phyloP scores from a whole-genome alignment of 2,329 filamentous ascomycete species.

The Curvularia verruculosa region DNA sequence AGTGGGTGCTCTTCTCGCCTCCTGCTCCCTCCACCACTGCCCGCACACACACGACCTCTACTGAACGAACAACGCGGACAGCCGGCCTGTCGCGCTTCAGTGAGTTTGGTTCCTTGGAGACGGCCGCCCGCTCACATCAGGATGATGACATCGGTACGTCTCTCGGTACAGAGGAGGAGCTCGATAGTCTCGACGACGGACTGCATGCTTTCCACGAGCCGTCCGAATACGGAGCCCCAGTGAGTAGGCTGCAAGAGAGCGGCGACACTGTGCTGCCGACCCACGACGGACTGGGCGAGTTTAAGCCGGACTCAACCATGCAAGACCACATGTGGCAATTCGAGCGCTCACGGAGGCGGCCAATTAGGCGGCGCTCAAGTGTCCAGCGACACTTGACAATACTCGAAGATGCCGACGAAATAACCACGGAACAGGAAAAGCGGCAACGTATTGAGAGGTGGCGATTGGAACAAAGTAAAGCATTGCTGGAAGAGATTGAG shows the following conservation, averaged over 20 bases:
- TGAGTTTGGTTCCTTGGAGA: slow-evolving; percentile 80
- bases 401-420: slow-evolving; percentile 57
- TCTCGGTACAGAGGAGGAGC: slow-evolving; percentile 63
- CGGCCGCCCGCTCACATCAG: slow-evolving; percentile 64
- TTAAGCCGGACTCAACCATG: slow-evolving; percentile 68
- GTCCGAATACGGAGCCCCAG: slow-evolving; percentile 50
- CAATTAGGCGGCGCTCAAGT: slow-evolving; percentile 60
- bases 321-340: slow-evolving; percentile 91
- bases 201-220: slow-evolving; percentile 83
- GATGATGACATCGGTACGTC: slow-evolving; percentile 50
- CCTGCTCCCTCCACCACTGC: slow-evolving; percentile 67
- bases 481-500: slow-evolving; percentile 86
- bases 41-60: slow-evolving; percentile 70
- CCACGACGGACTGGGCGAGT: slow-evolving; percentile 91
- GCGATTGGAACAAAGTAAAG: slow-evolving; percentile 87
- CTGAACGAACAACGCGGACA: slow-evolving; percentile 67
- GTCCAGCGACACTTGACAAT: slow-evolving; percentile 63
- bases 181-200: slow-evolving; percentile 93
- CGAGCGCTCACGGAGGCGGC: slow-evolving; percentile 69
- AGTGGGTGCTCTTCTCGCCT: slow-evolving; percentile 92
- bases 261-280: slow-evolving; percentile 77
- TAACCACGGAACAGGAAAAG: slow-evolving; percentile 71
- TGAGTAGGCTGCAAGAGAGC: slow-evolving; percentile 59
- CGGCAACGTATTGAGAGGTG: slow-evolving; percentile 87
- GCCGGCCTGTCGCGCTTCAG: slow-evolving; percentile 75